A percentile compares a stretch with the other conserved stretches of the same genome.
These are phyloP conservation scores for Onygenales sp. DNA, from an alignment of 2,329 filamentous ascomycete genomes.

Conservation along the genomic window DNA sequence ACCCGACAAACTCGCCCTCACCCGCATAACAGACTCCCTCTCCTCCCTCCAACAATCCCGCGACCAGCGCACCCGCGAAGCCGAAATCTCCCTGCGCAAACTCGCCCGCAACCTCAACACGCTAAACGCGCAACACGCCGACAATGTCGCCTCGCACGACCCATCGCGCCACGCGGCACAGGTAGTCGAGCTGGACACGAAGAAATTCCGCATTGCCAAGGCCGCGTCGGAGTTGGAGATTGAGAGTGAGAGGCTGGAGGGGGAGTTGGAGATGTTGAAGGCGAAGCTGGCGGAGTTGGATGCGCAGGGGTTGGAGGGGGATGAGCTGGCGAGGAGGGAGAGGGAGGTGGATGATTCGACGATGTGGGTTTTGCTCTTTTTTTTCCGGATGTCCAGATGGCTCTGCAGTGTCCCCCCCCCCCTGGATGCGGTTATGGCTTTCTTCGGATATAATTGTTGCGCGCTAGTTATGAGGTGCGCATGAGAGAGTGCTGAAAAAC, in stretches of 20 bases:
- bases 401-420: background rate
- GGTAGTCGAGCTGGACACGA: conserved; percentile 79
- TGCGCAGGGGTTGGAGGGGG: conserved; percentile 74
- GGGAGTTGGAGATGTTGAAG: conserved; percentile 65
- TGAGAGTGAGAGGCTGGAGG: conserved; percentile 83
- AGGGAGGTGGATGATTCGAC: conserved; percentile 42
- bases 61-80: conserved; percentile 63
- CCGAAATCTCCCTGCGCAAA: conserved; percentile 57
- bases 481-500: background rate
- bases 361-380: conserved; percentile 25
- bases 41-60: conserved; percentile 76
- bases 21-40: conserved; percentile 75
- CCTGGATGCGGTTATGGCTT: background rate
- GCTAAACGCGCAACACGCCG: conserved; percentile 64
- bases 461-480: conserved; percentile 4
- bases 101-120: conserved; percentile 68
- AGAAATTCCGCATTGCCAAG: conserved; percentile 93
- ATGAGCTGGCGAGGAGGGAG: conserved; percentile 41
- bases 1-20: conserved; percentile 74
- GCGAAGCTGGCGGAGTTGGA: conserved; percentile 74
- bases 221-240: conserved; percentile 80
- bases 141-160: conserved; percentile 66
- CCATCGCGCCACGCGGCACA: conserved; percentile 69
- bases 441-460: background rate
- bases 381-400: background rate